These are phyloP conservation scores for Trametes polyzona DNA, from an alignment of 1,284 basidiomycete species.

Conservation along the genomic window DNA sequence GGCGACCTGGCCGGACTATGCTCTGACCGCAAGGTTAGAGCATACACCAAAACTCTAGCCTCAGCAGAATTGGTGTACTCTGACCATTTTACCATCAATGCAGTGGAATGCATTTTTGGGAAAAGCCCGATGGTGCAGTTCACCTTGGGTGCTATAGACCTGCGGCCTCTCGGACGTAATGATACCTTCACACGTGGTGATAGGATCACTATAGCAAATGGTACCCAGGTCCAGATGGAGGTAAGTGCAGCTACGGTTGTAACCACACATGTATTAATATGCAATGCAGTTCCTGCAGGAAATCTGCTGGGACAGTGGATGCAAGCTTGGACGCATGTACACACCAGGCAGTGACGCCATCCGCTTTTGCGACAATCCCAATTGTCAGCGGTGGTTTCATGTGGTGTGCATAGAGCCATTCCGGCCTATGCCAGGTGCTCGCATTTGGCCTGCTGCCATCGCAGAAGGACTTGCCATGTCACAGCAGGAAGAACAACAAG, in stretches of 20 bases:
- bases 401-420: background rate
- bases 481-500: background rate
- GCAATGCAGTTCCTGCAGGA: background rate
- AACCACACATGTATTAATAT: background rate
- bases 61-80: background rate
- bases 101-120: background rate
- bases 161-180: background rate
- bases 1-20: background rate
- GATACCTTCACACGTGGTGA: background rate
- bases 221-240: background rate
- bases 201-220: background rate
- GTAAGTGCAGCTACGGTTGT: background rate
- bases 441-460: background rate
- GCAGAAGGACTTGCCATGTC: background rate
- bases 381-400: background rate
- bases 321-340: background rate
- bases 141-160: background rate
- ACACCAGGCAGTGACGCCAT: background rate
- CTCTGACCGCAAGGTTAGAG: background rate
- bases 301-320: background rate
- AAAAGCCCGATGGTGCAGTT: background rate
- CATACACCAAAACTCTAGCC: background rate
- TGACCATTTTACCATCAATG: background rate
- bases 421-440: too few species aligned
- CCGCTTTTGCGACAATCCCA: background rate